Base-by-base conservation (phyloP, 345 rosid species). In the Citrus reticulata region DNA sequence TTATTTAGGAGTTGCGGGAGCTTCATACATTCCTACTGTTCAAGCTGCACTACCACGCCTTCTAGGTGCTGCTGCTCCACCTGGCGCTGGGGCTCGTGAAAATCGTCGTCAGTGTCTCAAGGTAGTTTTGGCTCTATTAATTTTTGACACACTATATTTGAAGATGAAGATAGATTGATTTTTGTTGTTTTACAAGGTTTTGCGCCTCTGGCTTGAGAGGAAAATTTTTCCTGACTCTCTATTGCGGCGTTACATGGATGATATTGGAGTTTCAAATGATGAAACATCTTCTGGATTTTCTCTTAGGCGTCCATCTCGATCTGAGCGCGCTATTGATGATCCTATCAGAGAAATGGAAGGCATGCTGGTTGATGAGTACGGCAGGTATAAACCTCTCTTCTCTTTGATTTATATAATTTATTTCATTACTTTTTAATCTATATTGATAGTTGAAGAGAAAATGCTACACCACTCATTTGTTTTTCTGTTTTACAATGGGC, bases 281-380 rank as follows among this genome's bases (percentile, higher is more conserved):
- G 93, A 91, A 74, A 79, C 86, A 42, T 84, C 91, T 65, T 81
- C 83, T 83, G 93, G 91, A 64, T 88, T 87, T 82, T 85, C 95
- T 78, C 82, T 86, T 32, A 83, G 92, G 77, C 93, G 95, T 68
- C 99, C 98, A 74, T 91, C 99, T 80, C 93, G 92, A 81, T 88
- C 94, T 57, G 98, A 96, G 85, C 94, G 99, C 69, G 89, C 97
- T 63, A 84, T 96, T 37, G 95, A 96, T 79, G 99, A 96, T 80
- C 99, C 99, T 61, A 87, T 96, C 29, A 91, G 99, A 84, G 95
- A 87, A 87, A 96, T 96, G 98, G 99, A 96, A 84, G 98, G 98
- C 85, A 96, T 96, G 93, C 87, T 89, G 85, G 95, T 96, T 62
- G 99, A 96, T 83, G 99, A 96, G 85, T 96, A 96, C 88, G 99